Conservation (phyloP, 2,329 filamentous ascomycete species). For the Calonectria montana region DNA sequence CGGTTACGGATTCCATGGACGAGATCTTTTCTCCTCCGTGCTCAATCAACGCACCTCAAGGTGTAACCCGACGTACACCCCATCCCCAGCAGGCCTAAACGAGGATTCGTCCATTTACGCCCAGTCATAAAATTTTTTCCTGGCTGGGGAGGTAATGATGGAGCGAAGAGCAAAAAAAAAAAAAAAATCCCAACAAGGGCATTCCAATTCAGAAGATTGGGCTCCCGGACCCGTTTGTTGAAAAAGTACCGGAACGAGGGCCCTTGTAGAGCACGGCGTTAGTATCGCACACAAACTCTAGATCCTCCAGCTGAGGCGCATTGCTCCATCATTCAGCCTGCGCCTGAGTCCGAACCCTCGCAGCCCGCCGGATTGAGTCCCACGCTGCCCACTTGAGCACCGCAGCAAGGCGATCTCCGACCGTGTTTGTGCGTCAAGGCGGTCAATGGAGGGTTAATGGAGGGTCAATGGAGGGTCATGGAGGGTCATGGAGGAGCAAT, state of each 20-base stretch:
- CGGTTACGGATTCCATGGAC: neutral
- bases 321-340: conserved; percentile 19
- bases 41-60: conserved; percentile 19
- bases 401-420: conserved; percentile 23
- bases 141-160: neutral
- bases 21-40: conserved; percentile 6
- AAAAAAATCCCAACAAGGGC: conserved; percentile 1
- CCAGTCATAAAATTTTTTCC: neutral
- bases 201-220: neutral
- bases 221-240: conserved; percentile 12
- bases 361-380: conserved; percentile 22
- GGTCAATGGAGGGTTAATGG: conserved; percentile 13
- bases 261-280: conserved; percentile 17
- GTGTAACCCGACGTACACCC: conserved; percentile 22
- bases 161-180: neutral
- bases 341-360: conserved; percentile 16
- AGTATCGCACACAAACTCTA: conserved; percentile 26
- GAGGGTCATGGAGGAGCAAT: conserved; percentile 14
- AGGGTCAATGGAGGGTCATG: conserved; percentile 7
- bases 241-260: conserved; percentile 18
- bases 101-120: conserved; percentile 32
- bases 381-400: conserved; percentile 13
- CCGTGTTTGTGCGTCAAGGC: conserved; percentile 10
- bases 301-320: conserved; percentile 14
- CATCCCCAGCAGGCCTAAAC: conserved; percentile 3